A percentile compares a stretch with the other conserved stretches of the same genome.
Conservation (phyloP, 208 protist genomes). For the Crithidia brevicula region DNA sequence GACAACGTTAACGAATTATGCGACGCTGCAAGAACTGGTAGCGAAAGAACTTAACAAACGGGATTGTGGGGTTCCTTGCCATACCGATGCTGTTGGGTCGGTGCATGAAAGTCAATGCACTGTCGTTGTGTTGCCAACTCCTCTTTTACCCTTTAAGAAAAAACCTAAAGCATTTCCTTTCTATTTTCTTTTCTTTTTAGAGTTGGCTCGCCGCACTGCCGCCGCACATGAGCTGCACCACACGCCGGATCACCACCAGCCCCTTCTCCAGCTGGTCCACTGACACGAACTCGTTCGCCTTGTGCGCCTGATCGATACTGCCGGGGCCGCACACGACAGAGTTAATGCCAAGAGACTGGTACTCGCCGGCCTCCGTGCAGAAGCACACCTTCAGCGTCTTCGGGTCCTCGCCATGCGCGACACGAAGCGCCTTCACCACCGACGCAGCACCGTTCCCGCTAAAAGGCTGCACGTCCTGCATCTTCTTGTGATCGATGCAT, state of each 20-base stretch:
- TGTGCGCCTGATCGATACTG: slow-evolving; percentile 67
- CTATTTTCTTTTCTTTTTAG: slow-evolving; percentile 2
- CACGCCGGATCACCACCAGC: slow-evolving; percentile 35
- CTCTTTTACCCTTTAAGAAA: too few species aligned
- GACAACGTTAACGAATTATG: too few species aligned
- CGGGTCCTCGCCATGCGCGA: slow-evolving; percentile 10
- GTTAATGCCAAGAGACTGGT: slow-evolving; percentile 53
- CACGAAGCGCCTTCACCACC: slow-evolving; percentile 42
- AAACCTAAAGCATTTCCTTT: too few species aligned
- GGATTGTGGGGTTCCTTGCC: too few species aligned
- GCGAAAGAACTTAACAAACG: too few species aligned
- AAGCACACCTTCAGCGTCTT: slow-evolving; percentile 47
- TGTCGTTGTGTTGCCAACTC: too few species aligned
- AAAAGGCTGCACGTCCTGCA: slow-evolving; percentile 36
- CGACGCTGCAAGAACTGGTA: too few species aligned
- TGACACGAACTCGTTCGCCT: slow-evolving; percentile 66
- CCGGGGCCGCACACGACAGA: slow-evolving; percentile 68
- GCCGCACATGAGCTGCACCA: slow-evolving; percentile 37
- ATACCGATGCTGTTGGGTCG: too few species aligned
- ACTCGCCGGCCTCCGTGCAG: slow-evolving; percentile 61
- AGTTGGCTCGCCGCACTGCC: slow-evolving; percentile 33
- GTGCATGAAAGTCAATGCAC: too few species aligned
- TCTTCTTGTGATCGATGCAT: slow-evolving; percentile 14
- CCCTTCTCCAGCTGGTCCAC: slow-evolving; percentile 61
- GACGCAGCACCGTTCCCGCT: slow-evolving; percentile 16